Base-by-base conservation (phyloP, 192 early-diverging fungal genomes). In the Diversispora eburnea region DNA sequence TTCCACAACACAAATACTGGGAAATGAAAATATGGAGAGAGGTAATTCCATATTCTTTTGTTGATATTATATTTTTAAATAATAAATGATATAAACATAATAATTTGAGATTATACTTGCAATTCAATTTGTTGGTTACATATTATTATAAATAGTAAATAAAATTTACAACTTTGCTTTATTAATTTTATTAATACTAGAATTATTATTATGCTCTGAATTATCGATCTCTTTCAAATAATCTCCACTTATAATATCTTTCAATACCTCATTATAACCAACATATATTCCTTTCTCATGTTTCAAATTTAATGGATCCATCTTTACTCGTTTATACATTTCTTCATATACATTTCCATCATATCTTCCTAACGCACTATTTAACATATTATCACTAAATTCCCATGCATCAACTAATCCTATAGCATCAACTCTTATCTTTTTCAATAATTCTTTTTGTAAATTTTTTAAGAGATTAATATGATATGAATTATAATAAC, bases 391-490 rank as follows among this genome's bases (percentile, higher is more conserved):
- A 81, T 95, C 94, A 22, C 91, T 87, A 81, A 89, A 88, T 65
- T 91, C 91, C 75, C 92, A 94, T 15, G 92, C 86, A 75, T 95
- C 94, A n/a, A 91, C 91, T n/a, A 93, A 77, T 7, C 90, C 84
- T 74, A 95, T 83, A 20, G 89, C 83, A 68, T 94, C 88, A 62
- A 82, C 79, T 63, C 92, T 84, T 22, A 94, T 70, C 19, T 76
- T 76, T 12, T 83, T 75, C 77, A 90, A 88, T 20, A 90, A 83
- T 13, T 73, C 46, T 55, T 78, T 83, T 39, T 91, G 87, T 67
- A 80, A 77, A 10, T 79, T 80, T 67, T 85, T 84, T 75, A 91
- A 83, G 70, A 84, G 77, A 42, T 85, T 82, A 8, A 91, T 73
- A 73, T 94, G 88, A 2, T 77, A 41, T 25, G 85, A 79, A 4